Conservation (phyloP, 768 basidiomycete genomes). For the Auriculariales sp. region DNA sequence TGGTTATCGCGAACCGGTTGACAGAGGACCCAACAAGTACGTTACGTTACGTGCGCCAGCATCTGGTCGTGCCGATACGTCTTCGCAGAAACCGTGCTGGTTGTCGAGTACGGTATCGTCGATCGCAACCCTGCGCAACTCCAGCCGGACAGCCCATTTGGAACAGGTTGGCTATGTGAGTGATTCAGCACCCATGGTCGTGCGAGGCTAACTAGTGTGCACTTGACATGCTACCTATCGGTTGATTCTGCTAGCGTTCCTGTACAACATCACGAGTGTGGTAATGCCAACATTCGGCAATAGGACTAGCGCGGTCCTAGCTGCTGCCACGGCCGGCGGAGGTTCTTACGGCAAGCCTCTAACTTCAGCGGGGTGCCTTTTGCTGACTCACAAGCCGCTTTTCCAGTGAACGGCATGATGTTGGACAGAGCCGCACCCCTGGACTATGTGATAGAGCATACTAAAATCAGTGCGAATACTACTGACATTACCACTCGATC, state of each 20-base stretch:
- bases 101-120: conserved; percentile 1
- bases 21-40: conserved; percentile 17
- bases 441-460: conserved; percentile 1
- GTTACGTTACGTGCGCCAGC: too few relatives aligned
- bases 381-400: not conserved
- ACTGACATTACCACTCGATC: too few relatives aligned
- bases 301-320: not conserved
- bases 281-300: not conserved
- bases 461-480: conserved; percentile 1
- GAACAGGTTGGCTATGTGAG: too few relatives aligned
- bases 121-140: not conserved
- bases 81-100: conserved; percentile 3
- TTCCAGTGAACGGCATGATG: not conserved
- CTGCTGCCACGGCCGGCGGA: not conserved
- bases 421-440: not conserved
- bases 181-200: too few relatives aligned
- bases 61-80: too few relatives aligned
- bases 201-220: not conserved
- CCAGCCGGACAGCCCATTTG: not conserved
- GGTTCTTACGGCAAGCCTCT: not conserved
- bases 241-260: not conserved
- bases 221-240: not conserved
- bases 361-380: not conserved
- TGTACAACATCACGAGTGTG: not conserved
- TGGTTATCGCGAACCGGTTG: conserved; percentile 18